A percentile compares a stretch with the other conserved stretches of the same genome.
Evolutionary conservation across 1,139 yeast species (phyloP).

Genomic region (Arxiozyma telluris): DNA sequence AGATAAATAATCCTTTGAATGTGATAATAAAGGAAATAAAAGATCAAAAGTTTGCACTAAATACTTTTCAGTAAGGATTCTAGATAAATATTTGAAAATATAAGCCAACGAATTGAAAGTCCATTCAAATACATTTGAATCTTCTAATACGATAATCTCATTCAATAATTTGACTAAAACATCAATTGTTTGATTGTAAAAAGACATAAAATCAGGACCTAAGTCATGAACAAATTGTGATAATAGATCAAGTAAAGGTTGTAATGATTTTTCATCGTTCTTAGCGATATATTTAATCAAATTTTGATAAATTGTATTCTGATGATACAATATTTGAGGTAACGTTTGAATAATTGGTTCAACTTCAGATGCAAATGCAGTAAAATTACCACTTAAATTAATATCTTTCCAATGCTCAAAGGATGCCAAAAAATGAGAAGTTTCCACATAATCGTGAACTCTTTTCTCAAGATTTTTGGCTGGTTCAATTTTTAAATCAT

Average conservation of each 20-base stretch:
- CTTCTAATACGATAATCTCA: slow-evolving; percentile 46
- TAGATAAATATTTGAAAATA: slow-evolving; percentile 76
- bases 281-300: slow-evolving; percentile 42
- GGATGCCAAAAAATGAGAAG: slow-evolving; percentile 72
- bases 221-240: slow-evolving; percentile 87
- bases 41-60: slow-evolving; percentile 58
- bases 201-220: slow-evolving; percentile 82
- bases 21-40: slow-evolving; percentile 55
- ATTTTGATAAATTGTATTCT: slow-evolving; percentile 47
- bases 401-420: slow-evolving; percentile 83
- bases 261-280: slow-evolving; percentile 64
- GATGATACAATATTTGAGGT: slow-evolving; percentile 74
- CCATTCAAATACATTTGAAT: slow-evolving; percentile 56
- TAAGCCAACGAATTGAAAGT: slow-evolving; percentile 79
- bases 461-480: slow-evolving; percentile 52
- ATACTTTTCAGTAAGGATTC: slow-evolving; percentile 46
- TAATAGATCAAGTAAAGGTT: slow-evolving; percentile 71
- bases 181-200: slow-evolving; percentile 46
- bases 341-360: slow-evolving; percentile 55
- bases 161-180: slow-evolving; percentile 43
- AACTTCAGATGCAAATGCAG: slow-evolving; percentile 51
- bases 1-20: slow-evolving; percentile 54
- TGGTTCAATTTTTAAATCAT: slow-evolving; percentile 79
- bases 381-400: slow-evolving; percentile 66
- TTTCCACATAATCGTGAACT: slow-evolving; percentile 61